These are phyloP conservation scores for Eustoma russellianum DNA, from an alignment of 257 asterid genomes.

Conservation along the genomic window DNA sequence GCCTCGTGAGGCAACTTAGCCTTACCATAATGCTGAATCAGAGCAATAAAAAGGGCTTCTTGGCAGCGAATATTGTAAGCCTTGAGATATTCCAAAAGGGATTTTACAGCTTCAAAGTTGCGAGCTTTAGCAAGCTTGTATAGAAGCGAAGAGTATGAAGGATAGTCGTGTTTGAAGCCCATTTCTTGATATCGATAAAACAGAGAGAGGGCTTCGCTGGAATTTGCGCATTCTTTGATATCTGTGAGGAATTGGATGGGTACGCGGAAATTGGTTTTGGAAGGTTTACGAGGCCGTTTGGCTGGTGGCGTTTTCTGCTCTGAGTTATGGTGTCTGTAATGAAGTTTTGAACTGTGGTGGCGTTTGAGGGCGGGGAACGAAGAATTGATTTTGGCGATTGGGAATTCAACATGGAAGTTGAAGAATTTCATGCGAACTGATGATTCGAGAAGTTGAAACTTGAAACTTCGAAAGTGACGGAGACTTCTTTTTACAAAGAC, in stretches of 20 bases:
- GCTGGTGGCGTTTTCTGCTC: constrained; percentile 1
- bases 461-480: too few relatives aligned
- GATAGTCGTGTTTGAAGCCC: constrained; percentile 77
- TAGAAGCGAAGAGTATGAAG: constrained; percentile 62
- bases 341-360: constrained; percentile 4
- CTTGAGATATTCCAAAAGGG: constrained; percentile 35
- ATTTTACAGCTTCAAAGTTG: constrained; percentile 49
- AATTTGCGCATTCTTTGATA: constrained; percentile 46
- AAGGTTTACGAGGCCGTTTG: constrained; percentile 30
- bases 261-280: constrained; percentile 28
- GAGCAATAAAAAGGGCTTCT: constrained; percentile 57
- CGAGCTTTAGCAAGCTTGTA: constrained; percentile 66
- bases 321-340: constrained; percentile 22
- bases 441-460: too few relatives aligned
- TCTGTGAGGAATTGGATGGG: constrained; percentile 60
- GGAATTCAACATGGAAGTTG: constrained; percentile 4
- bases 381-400: constrained; percentile 2
- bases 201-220: constrained; percentile 43
- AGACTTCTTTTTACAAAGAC: too few relatives aligned
- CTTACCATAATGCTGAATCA: constrained; percentile 71
- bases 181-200: constrained; percentile 41
- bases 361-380: constrained; percentile 6
- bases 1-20: constrained; percentile 41
- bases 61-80: constrained; percentile 44
- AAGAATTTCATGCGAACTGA: background rate